These are phyloP conservation scores for Pugionium dolabratum DNA, from an alignment of 345 rosid genomes.

Conservation along the genomic window DNA sequence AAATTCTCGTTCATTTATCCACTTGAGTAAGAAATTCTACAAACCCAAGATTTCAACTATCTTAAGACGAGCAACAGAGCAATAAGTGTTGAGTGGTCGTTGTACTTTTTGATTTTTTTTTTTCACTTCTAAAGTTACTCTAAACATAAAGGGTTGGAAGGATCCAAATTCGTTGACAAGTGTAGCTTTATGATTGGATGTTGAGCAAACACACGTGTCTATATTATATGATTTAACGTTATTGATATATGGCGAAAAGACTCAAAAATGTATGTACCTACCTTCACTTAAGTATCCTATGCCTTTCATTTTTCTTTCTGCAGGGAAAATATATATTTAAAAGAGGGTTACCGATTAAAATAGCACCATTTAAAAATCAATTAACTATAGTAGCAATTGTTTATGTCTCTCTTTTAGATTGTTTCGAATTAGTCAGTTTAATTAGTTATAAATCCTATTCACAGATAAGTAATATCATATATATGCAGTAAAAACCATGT, in stretches of 20 bases:
- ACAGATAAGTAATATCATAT: background rate
- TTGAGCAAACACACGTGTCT: slow-evolving; percentile 25
- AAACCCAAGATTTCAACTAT: too few species aligned
- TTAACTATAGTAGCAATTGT: background rate
- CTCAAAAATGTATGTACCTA: slow-evolving; percentile 4
- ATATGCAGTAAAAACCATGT: background rate
- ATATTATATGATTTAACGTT: background rate
- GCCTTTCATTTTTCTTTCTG: background rate
- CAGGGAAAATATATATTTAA: background rate
- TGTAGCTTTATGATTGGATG: slow-evolving; percentile 9
- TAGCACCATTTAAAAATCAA: background rate
- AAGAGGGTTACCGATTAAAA: slow-evolving; percentile 4
- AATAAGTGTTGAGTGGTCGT: too few species aligned
- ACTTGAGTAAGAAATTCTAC: too few species aligned
- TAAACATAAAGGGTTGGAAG: background rate
- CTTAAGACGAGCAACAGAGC: too few species aligned
- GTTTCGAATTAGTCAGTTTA: background rate
- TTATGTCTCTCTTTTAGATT: slow-evolving; percentile 1
- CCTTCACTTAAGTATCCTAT: background rate
- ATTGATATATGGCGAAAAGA: background rate
- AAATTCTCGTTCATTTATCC: background rate
- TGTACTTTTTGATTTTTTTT: too few species aligned
- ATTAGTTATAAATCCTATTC: background rate
- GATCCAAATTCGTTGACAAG: too few species aligned
- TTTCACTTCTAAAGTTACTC: too few species aligned